Base-by-base conservation (phyloP, 495 filamentous ascomycete genomes). In the Penicillium salamii region DNA sequence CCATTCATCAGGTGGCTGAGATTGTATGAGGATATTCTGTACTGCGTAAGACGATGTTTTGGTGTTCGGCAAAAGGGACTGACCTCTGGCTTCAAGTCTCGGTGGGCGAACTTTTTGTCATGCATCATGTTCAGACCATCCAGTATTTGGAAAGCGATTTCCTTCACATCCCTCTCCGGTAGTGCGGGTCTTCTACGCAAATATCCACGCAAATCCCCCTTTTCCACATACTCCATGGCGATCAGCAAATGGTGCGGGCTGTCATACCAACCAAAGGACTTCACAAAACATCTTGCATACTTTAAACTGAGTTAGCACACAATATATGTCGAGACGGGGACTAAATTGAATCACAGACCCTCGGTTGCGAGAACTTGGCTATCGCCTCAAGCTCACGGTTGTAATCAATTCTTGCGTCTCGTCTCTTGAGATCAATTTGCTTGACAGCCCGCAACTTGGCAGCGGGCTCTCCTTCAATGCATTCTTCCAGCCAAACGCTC, bases 21-120 rank as follows among this genome's bases (percentile, higher is more conserved):
- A 43, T 26, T 49, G 36, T 1, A 53, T 49, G 1, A 53, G 21
- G 7, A 48, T 53, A 40, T 53, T 53, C 51, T 53, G n/a, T n/a
- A n/a, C n/a, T n/a, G n/a, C n/a, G n/a, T n/a, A n/a, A n/a, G n/a
- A n/a, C n/a, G n/a, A n/a, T n/a, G n/a, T n/a, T n/a, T n/a, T n/a
- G n/a, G n/a, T n/a, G n/a, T n/a, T n/a, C 12, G 8, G 11, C n/a
- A 33, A 18, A 9, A 7, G 4, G 50, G 49, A 52, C 68, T 37
- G 59, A 74, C 74, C 20, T 64, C 53, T 11, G 78, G 78, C 52
- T 81, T 81, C 5, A 79, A 38, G 53, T 80, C 78, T n/a, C 77
- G 51, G 45, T 81, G 78, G 7, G 67, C 63, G 53, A 73, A 80
- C 0, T 57, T 55, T 29, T 76, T 66, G 12, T 59, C 42, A 53